phyloP scores from a whole-genome alignment of 176 grass and related monocot genomes.

The Rhipidocladum racemiflorum region DNA sequence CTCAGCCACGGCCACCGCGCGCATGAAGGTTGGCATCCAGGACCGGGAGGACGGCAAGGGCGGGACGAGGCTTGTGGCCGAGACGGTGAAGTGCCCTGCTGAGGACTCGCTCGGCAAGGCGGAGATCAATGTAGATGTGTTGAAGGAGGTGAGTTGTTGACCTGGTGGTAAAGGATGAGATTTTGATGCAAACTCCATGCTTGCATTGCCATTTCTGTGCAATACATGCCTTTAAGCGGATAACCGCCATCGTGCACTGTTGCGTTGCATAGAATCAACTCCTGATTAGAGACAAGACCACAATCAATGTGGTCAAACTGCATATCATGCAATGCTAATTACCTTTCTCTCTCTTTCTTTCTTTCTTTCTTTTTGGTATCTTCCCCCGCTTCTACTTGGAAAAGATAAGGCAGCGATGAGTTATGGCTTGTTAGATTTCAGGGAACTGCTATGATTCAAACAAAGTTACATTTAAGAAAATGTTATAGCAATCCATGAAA shows the following conservation, averaged over 20 bases:
- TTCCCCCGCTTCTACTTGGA: background rate
- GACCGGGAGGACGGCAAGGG: slow-evolving; percentile 36
- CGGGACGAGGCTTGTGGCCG: slow-evolving; percentile 59
- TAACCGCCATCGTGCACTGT: background rate
- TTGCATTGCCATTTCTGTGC: slow-evolving; percentile 4
- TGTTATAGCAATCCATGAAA: slow-evolving; percentile 8
- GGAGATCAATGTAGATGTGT: slow-evolving; percentile 63
- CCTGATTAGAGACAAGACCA: background rate
- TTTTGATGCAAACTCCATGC: slow-evolving; percentile 6
- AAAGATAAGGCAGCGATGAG: background rate
- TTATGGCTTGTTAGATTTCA: background rate
- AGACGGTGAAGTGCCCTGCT: slow-evolving; percentile 58
- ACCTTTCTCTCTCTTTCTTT: background rate
- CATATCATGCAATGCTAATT: background rate
- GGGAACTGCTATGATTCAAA: background rate
- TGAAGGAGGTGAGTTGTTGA: slow-evolving; percentile 67
- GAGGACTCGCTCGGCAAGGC: slow-evolving; percentile 64
- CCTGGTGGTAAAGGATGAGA: slow-evolving; percentile 18
- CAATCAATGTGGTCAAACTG: background rate
- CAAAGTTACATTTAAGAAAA: background rate
- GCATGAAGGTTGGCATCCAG: slow-evolving; percentile 67
- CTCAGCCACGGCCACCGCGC: slow-evolving; percentile 55
- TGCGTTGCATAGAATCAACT: background rate
- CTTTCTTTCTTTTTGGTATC: background rate
- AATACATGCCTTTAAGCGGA: background rate